Evolutionary conservation across 208 protist species (phyloP).

Genomic region (Trypanosoma scelopori): DNA sequence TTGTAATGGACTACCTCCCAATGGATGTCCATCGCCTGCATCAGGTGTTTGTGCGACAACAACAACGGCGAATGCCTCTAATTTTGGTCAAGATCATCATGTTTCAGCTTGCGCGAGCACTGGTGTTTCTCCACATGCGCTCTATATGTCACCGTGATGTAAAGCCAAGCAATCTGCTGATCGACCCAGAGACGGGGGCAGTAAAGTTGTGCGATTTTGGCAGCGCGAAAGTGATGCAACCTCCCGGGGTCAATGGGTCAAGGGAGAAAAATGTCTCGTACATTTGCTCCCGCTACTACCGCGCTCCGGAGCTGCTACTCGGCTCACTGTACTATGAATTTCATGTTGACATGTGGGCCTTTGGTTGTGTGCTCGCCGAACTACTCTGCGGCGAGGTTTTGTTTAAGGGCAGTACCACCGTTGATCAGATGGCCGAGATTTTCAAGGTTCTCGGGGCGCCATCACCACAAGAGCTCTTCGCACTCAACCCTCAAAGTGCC

Average conservation of each 20-base stretch:
- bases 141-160: constrained; percentile 88
- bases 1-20: constrained; percentile 99
- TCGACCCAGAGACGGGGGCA: constrained; percentile 53
- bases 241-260: constrained; percentile 17
- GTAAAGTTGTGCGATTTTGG: constrained; percentile 92
- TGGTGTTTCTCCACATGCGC: constrained; percentile 91
- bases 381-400: constrained; percentile 88
- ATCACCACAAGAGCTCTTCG: constrained; percentile 91
- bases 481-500: constrained; percentile 97
- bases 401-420: constrained; percentile 92
- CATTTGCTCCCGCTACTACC: constrained; percentile 95
- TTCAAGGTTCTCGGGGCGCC: constrained; percentile 95
- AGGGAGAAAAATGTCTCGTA: constrained; percentile 82
- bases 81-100: constrained; percentile 91
- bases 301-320: constrained; percentile 94
- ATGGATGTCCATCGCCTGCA: constrained; percentile 95
- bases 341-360: constrained; percentile 92
- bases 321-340: constrained; percentile 84
- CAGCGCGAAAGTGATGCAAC: constrained; percentile 78
- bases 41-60: constrained; percentile 77
- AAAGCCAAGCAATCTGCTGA: constrained; percentile 90
- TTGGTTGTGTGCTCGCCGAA: constrained; percentile 96
- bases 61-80: constrained; percentile 81
- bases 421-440: constrained; percentile 97
- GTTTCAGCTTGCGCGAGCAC: constrained; percentile 97